Base-by-base conservation (phyloP, 345 rosid species). In the Syzygium aqueum region DNA sequence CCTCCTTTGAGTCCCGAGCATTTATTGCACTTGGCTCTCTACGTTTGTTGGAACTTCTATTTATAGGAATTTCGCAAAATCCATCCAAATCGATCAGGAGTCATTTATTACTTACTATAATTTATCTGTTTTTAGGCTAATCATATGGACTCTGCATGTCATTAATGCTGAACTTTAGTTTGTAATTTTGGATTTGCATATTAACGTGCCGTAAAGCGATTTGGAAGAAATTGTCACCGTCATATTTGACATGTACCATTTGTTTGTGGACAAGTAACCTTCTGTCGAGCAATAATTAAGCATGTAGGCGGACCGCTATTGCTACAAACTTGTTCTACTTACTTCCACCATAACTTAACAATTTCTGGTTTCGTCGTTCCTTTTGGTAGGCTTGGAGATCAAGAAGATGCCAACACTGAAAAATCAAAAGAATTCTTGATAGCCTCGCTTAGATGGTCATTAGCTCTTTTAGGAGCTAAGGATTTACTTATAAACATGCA, bases 61-160 rank as follows among this genome's bases (percentile, higher is more conserved):
- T 7, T 33, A 7, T 0, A 67, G 43, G 0, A 21, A 12, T 33
- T 33, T 67, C 0, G 46, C 78, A 67, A 67, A 67, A 0, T 67
- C 78, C 0, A 17, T 67, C 78, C 22, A 0, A 9, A 54, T 50
- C 59, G 59, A 54, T 22, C 0, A 11, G 0, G 23, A 67, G 46
- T 67, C 43, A 33, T 67, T 33, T 33, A 30, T 67, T 8, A 67
- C 78, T 67, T 67, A 0, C 0, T 33, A 15, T 16, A 67, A 17
- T 30, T 30, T 8, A 37, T 67, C 0, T 0, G 43, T 30, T 30
- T 30, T 30, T 2, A 30, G 43, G 21, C 43, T 63, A 7, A 28
- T 63, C n/a, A 14, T 7, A 28, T 15, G 40, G 37, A 0, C 21
- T 63, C 15, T 28, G 21, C 77, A 65, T 30, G 77, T 65, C 77